These are phyloP conservation scores for Rhodotorula toruloides DNA, from an alignment of 768 basidiomycete species.

Conservation along the genomic window DNA sequence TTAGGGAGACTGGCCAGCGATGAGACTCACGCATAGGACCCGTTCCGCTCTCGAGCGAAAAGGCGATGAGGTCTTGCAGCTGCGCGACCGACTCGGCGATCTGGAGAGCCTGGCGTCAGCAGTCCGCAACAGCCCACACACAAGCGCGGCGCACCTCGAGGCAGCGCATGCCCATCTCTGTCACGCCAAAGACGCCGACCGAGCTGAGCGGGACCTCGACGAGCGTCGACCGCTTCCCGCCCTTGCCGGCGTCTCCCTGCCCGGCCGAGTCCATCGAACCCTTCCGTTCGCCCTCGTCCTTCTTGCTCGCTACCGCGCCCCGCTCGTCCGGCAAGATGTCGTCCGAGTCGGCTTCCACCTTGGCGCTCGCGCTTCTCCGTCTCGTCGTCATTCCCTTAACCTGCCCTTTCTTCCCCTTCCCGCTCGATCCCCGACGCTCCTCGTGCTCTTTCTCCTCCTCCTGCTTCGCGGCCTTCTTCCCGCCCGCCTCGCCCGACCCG, in stretches of 20 bases:
- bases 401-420: not conserved
- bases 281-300: not conserved
- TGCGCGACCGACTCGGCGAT: constrained; percentile 40
- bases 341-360: not conserved
- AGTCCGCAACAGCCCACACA: too few relatives aligned
- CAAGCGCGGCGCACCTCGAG: constrained; percentile 25
- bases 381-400: constrained; percentile 17
- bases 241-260: not conserved
- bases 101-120: constrained; percentile 5
- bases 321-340: not conserved
- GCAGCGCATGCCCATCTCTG: constrained; percentile 38
- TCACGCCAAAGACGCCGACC: constrained; percentile 37
- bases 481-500: not conserved
- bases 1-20: not conserved
- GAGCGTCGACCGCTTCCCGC: not conserved
- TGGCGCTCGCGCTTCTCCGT: constrained; percentile 17
- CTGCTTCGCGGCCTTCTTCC: constrained; percentile 1
- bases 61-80: constrained; percentile 35
- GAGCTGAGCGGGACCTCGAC: constrained; percentile 10
- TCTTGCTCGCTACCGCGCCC: not conserved
- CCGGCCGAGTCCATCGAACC: not conserved
- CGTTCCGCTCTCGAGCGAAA: constrained; percentile 24
- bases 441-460: not conserved
- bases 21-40: constrained; percentile 26
- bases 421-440: not conserved